Percentiles rank a stretch among this genome's conserved stretches.
Evolutionary conservation across 2,329 filamentous ascomycete species (phyloP).

Genomic region (Bretziella fagacearum): DNA sequence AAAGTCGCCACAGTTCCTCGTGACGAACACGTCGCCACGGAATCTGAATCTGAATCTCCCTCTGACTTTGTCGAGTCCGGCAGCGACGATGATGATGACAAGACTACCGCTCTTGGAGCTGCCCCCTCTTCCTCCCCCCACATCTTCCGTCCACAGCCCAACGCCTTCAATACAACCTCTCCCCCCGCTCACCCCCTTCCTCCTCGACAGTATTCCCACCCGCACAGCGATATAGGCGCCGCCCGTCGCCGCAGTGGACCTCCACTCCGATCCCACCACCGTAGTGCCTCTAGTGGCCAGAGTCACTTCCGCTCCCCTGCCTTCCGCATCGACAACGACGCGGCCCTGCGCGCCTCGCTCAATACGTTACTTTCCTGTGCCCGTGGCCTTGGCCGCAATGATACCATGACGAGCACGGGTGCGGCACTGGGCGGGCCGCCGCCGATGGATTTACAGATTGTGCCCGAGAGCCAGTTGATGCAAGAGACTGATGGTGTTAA

Average conservation of each 20-base stretch:
- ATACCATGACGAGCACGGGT: constrained; percentile 14
- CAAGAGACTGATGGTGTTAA: constrained; percentile 13
- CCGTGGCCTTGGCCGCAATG: constrained; percentile 45
- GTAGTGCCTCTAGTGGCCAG: constrained; percentile 22
- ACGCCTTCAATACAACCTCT: constrained; percentile 52
- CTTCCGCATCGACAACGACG: constrained; percentile 78
- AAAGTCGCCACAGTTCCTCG: constrained; percentile 2
- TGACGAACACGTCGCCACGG: constrained; percentile 21
- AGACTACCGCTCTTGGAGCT: constrained; percentile 64
- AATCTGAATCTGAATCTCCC: constrained; percentile 26
- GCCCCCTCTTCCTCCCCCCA: constrained; percentile 30
- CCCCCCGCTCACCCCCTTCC: constrained; percentile 39
- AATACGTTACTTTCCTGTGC: constrained; percentile 92
- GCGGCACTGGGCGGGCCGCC: neutral
- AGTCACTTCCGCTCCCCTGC: constrained; percentile 49
- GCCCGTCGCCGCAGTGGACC: constrained; percentile 33
- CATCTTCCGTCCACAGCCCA: constrained; percentile 71
- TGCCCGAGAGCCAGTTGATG: constrained; percentile 44
- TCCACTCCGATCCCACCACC: constrained; percentile 31
- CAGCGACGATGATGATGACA: constrained; percentile 48
- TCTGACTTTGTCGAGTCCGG: constrained; percentile 21
- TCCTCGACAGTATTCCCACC: constrained; percentile 30
- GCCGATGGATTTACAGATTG: constrained; percentile 40
- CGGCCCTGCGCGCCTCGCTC: constrained; percentile 78
- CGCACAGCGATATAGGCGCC: constrained; percentile 31